Evolutionary conservation across 768 basidiomycete species (phyloP).

Genomic region (Amanita polypyramis): DNA sequence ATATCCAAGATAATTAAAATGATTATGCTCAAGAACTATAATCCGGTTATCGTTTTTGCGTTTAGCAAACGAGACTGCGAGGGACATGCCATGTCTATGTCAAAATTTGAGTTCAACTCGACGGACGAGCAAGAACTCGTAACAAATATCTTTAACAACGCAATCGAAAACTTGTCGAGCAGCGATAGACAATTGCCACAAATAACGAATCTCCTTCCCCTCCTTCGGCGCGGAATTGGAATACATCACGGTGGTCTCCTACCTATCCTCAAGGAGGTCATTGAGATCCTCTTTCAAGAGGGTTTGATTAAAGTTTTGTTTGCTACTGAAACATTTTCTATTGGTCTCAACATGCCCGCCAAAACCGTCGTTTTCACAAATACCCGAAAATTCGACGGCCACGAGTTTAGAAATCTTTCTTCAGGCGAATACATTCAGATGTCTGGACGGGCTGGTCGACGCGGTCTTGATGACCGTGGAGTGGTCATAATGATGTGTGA

Average conservation of each 20-base stretch:
- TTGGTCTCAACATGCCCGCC: conserved; percentile 98
- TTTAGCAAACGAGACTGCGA: conserved; percentile 99
- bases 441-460: conserved; percentile 95
- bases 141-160: conserved; percentile 85
- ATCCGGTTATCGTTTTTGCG: conserved; percentile 96
- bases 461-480: conserved; percentile 96
- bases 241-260: conserved; percentile 97
- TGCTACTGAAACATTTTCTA: conserved; percentile 97
- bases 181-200: conserved; percentile 89
- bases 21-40: conserved; percentile 97
- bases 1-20: conserved; percentile 97
- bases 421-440: conserved; percentile 99
- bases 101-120: conserved; percentile 94
- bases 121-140: conserved; percentile 88
- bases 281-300: conserved; percentile 98
- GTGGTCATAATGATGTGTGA: conserved; percentile 99
- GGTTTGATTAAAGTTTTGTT: conserved; percentile 97
- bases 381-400: conserved; percentile 93
- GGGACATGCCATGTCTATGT: conserved; percentile 78
- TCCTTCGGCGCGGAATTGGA: conserved; percentile 91
- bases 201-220: conserved; percentile 84
- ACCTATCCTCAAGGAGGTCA: conserved; percentile 96
- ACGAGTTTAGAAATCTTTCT: conserved; percentile 86
- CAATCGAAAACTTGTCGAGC: conserved; percentile 77
- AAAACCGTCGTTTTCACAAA: conserved; percentile 98